A percentile compares a stretch with the other conserved stretches of the same genome.
Conservation (phyloP, 768 basidiomycete species). For the Fomitopsis serialis region DNA sequence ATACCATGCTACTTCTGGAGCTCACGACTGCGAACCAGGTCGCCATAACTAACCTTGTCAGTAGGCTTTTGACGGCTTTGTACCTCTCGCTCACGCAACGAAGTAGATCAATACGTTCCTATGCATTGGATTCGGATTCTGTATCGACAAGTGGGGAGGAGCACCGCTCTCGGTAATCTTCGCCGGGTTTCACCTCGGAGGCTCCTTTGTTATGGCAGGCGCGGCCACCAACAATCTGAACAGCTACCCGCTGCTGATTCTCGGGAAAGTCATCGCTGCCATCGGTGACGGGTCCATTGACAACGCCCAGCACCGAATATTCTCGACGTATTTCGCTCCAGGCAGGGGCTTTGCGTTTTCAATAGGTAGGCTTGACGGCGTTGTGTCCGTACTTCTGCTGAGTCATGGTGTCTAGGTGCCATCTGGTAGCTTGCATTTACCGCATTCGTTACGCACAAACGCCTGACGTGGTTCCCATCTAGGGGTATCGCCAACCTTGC, state of each 20-base stretch:
- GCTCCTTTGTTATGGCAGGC: constrained; percentile 33
- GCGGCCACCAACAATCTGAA: constrained; percentile 33
- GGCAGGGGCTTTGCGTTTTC: constrained; percentile 36
- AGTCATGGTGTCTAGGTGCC: constrained; percentile 14
- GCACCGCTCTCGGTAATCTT: constrained; percentile 32
- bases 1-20: not conserved
- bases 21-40: constrained; percentile 18
- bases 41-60: constrained; percentile 32
- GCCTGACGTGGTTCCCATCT: not conserved
- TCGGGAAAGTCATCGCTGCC: constrained; percentile 35
- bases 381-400: not conserved
- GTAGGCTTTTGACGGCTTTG: not conserved
- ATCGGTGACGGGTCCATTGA: constrained; percentile 36
- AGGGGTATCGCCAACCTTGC: constrained; percentile 36
- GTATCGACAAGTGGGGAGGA: constrained; percentile 38
- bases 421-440: constrained; percentile 23
- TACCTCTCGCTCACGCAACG: constrained; percentile 1
- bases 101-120: constrained; percentile 36
- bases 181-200: constrained; percentile 31
- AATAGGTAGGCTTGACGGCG: constrained; percentile 20
- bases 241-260: constrained; percentile 33
- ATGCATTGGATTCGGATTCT: constrained; percentile 34
- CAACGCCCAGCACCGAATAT: constrained; percentile 39
- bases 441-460: not conserved
- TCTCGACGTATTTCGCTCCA: constrained; percentile 38